These are phyloP conservation scores for Microsporum audouinii DNA, from an alignment of 2,329 filamentous ascomycete genomes.

Conservation along the genomic window DNA sequence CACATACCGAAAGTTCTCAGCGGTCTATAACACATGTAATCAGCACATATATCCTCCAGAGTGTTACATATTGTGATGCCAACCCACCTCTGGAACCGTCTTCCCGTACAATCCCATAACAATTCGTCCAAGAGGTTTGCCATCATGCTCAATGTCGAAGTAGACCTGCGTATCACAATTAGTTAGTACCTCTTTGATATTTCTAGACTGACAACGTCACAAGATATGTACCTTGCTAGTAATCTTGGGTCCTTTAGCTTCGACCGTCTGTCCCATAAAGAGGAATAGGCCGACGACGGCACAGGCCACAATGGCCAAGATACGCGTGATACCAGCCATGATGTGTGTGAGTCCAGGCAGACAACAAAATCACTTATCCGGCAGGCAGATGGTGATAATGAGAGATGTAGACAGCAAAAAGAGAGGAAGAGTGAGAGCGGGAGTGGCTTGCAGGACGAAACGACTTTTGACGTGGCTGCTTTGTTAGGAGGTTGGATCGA, in stretches of 20 bases:
- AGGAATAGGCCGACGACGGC: constrained; percentile 64
- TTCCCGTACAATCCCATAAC: constrained; percentile 57
- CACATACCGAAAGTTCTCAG: constrained; percentile 51
- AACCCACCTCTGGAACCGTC: constrained; percentile 50
- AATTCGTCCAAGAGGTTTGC: constrained; percentile 49
- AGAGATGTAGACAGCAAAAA: no score
- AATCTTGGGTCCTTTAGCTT: constrained; percentile 86
- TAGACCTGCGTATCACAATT: constrained; percentile 40
- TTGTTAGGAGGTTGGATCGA: no score
- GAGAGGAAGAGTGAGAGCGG: no score
- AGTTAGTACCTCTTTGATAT: background rate
- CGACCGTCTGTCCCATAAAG: constrained; percentile 62
- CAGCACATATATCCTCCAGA: background rate
- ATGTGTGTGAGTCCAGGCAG: background rate
- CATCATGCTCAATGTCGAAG: constrained; percentile 55
- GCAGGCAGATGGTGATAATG: no score
- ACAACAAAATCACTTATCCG: no score
- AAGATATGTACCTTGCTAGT: constrained; percentile 59
- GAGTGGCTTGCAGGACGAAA: no score
- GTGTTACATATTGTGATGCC: background rate
- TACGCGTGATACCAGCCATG: constrained; percentile 65
- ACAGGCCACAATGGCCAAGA: constrained; percentile 61
- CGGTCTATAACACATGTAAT: constrained; percentile 36
- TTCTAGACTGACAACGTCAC: background rate
- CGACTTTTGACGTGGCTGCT: no score